phyloP scores from a whole-genome alignment of 2,329 filamentous ascomycete species.

The Monosporascus sp. region DNA sequence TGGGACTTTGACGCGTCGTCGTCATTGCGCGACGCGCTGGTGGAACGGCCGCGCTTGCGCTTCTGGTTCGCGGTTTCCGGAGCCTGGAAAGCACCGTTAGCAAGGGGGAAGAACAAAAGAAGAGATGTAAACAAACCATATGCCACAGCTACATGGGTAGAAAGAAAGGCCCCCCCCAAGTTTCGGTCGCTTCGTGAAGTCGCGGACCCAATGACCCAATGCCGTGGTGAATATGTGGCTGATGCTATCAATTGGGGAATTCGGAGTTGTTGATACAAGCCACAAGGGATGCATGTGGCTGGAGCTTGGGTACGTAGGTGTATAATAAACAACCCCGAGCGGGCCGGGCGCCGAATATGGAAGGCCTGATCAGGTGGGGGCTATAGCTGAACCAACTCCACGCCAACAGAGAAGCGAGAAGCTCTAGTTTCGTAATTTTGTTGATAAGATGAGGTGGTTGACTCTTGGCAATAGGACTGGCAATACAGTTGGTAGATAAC shows the following conservation, averaged over 20 bases:
- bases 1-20: slow-evolving; percentile 20
- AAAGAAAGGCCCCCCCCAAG: not conserved
- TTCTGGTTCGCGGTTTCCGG: slow-evolving; percentile 28
- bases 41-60: slow-evolving; percentile 39
- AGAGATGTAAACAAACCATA: slow-evolving; percentile 5
- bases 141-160: not conserved
- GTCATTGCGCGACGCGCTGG: slow-evolving; percentile 35
- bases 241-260: not conserved
- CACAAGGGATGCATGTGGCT: not conserved
- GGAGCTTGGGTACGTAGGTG: too few species aligned
- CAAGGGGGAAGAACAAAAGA: slow-evolving; percentile 1
- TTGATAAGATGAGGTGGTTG: not conserved
- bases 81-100: slow-evolving; percentile 9
- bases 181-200: not conserved
- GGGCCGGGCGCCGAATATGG: too few species aligned
- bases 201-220: not conserved
- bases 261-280: not conserved
- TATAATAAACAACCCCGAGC: too few species aligned
- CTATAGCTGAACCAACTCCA: too few species aligned
- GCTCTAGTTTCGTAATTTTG: not conserved
- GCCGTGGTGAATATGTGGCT: not conserved
- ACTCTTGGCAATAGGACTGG: not conserved
- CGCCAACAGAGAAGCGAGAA: not conserved
- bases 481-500: too few species aligned
- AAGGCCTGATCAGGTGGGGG: too few species aligned